Evolutionary conservation across 768 basidiomycete genomes (phyloP).

Genomic region (Filobasidium wieringae): DNA sequence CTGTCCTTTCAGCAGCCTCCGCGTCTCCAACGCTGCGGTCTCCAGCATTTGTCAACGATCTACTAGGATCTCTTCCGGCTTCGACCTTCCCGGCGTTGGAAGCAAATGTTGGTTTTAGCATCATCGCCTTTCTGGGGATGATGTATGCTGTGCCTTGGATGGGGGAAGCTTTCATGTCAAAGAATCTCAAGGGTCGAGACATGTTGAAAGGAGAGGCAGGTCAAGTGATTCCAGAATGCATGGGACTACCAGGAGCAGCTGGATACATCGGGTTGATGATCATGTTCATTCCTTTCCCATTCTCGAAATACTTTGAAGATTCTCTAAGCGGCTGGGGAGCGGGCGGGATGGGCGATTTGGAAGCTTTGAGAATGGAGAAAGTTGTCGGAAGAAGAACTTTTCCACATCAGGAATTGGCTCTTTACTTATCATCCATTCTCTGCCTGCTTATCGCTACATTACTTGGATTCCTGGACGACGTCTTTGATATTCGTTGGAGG

Average conservation of each 20-base stretch:
- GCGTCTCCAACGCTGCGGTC: constrained; percentile 10
- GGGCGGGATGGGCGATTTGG: background rate
- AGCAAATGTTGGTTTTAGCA: constrained; percentile 67
- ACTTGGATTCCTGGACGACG: constrained; percentile 89
- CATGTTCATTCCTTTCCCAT: constrained; percentile 90
- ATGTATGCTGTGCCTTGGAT: constrained; percentile 71
- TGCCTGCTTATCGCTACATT: constrained; percentile 84
- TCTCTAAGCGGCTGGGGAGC: background rate
- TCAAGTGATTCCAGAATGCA: constrained; percentile 72
- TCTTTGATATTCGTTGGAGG: constrained; percentile 97
- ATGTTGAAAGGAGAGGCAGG: constrained; percentile 57
- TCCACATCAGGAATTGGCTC: constrained; percentile 50
- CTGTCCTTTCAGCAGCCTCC: constrained; percentile 22
- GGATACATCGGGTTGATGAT: constrained; percentile 78
- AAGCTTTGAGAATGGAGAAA: background rate
- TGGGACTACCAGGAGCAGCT: constrained; percentile 78
- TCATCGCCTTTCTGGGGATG: constrained; percentile 67
- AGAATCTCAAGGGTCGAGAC: constrained; percentile 74
- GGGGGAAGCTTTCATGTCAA: constrained; percentile 64
- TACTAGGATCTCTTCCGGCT: constrained; percentile 11
- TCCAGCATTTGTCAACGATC: constrained; percentile 4
- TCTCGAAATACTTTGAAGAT: constrained; percentile 49
- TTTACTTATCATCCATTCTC: constrained; percentile 86
- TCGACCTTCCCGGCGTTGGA: constrained; percentile 46
- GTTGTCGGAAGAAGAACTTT: constrained; percentile 31